Base-by-base conservation (phyloP, 202 grass and related monocot genomes). In the Saccharum hybrid region DNA sequence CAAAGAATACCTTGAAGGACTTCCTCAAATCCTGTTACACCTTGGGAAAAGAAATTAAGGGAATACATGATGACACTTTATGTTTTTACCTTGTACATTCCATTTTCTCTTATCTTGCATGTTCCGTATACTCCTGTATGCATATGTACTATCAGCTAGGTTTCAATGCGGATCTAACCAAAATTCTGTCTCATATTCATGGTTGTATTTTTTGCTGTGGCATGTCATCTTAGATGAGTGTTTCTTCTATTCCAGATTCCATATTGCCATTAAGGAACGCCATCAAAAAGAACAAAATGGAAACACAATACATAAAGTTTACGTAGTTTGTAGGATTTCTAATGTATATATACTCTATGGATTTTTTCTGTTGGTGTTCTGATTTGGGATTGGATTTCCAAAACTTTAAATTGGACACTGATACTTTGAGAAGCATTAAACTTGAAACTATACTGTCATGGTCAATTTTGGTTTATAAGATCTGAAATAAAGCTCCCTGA, bases 301-400 rank as follows among this genome's bases (percentile, higher is more conserved):
- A 18, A 8, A 75, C 1, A 49, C 75, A 48, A 26, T 37, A 14
- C 2, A 34, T 18, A 46, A 68, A 12, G 1, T 34, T 70, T 41
- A 69, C 63, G 33, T 13, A 72, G 12, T 63, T 40, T 80, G 10
- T 49, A 70, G 63, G 33, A 75, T 40, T 67, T 74, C 31, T 80
- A 38, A 45, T 61, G 16, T 73, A 48, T 74, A 74, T 68, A 57
- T 59, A 26, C 14, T 52, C 13, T 38, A 12, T 16, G 23, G 11
- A 62, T 18, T 30, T 67, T 68, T 21, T 3, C 19, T 28, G 26
- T n/a, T 39, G 14, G 6, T 78, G 1, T 79, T 62, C 38, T 74
- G 16, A 49, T 69, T 69, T 84, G 10, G 64, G 2, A 52, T 19
- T 63, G 7, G 2, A 37, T 63, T 75, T 78, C 18, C 34, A 19